Evolutionary conservation across 148 eudicot genomes (phyloP).

Genomic region (Chenopodium berlandieri): DNA sequence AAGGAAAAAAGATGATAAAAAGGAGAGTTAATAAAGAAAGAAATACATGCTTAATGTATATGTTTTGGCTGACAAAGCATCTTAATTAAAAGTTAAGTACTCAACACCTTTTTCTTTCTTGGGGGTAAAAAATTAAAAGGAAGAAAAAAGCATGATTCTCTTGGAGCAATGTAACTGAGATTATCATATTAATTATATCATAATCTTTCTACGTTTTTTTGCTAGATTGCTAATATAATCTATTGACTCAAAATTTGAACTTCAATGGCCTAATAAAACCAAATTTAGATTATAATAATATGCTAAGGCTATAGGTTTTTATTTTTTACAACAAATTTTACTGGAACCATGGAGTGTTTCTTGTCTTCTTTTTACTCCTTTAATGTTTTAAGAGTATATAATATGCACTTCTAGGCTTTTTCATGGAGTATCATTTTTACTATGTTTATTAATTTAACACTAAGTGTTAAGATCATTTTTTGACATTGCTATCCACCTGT

Average conservation of each 20-base stretch:
- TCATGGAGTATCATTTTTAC: background rate
- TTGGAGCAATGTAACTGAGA: constrained; percentile 8
- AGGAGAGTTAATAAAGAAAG: background rate
- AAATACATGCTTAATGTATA: constrained; percentile 18
- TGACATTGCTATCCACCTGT: too few relatives aligned
- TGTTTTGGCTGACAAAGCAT: constrained; percentile 25
- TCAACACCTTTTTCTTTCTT: constrained; percentile 10
- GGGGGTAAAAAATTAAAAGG: background rate
- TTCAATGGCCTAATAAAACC: constrained; percentile 16
- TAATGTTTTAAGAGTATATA: background rate
- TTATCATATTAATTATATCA: background rate
- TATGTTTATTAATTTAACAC: background rate
- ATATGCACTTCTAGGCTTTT: background rate
- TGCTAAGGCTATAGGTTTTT: background rate
- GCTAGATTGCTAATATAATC: constrained; percentile 9
- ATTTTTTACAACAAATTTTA: constrained; percentile 20
- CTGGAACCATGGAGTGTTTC: constrained; percentile 36
- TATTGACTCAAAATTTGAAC: constrained; percentile 22
- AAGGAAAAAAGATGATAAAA: background rate
- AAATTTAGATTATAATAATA: constrained; percentile 24
- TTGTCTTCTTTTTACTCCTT: constrained; percentile 19
- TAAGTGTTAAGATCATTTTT: background rate
- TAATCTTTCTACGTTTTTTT: constrained; percentile 1
- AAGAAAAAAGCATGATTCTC: background rate
- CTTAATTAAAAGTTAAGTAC: background rate